Percentiles rank a stretch among this genome's conserved stretches.
These are phyloP conservation scores for Avena insularis DNA, from an alignment of 176 grass and related monocot species.

Conservation along the genomic window DNA sequence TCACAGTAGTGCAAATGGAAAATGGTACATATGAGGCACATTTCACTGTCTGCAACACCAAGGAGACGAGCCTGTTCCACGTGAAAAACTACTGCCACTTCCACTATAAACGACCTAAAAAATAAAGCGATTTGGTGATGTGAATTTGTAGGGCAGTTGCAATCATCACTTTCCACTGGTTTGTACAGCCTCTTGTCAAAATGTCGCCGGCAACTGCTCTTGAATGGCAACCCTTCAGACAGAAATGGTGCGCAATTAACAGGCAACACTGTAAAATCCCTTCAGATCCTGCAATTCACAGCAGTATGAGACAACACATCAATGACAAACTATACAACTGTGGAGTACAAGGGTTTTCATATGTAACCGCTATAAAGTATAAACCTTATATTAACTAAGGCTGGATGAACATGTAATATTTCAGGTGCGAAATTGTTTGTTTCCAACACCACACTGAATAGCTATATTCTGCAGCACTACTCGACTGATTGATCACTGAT, in stretches of 20 bases:
- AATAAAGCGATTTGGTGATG: slow-evolving; percentile 7
- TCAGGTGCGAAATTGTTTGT: background rate
- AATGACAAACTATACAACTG: background rate
- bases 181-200: slow-evolving; percentile 23
- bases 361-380: background rate
- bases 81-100: background rate
- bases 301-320: background rate
- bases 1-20: background rate
- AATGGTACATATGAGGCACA: slow-evolving; percentile 16
- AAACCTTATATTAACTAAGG: background rate
- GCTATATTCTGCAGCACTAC: background rate
- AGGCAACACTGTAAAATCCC: background rate
- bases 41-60: background rate
- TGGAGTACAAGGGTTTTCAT: background rate
- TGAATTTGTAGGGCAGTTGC: background rate
- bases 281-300: slow-evolving; percentile 36
- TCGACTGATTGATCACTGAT: slow-evolving; percentile 13
- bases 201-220: background rate
- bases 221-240: slow-evolving; percentile 8
- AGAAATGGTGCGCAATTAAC: slow-evolving; percentile 23
- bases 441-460: background rate
- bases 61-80: background rate
- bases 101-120: background rate
- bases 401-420: background rate
- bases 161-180: slow-evolving; percentile 12